A percentile compares a stretch with the other conserved stretches of the same genome.
Evolutionary conservation across 495 filamentous ascomycete genomes (phyloP).

Genomic region (Evansstolkia leycettana): DNA sequence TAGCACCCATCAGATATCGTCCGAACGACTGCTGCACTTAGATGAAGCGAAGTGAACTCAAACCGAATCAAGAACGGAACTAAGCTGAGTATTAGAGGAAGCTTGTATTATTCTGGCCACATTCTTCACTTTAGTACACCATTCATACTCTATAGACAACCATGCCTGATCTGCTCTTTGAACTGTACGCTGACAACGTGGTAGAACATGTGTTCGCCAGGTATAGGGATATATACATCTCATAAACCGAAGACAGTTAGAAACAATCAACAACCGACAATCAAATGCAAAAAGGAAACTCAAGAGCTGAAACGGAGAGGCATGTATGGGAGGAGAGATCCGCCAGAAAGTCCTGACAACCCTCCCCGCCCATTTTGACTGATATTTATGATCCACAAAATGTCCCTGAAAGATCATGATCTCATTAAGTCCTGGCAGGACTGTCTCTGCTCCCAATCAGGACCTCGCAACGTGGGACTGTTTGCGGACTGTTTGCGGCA

Average conservation of each 20-base stretch:
- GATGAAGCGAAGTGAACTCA: no score
- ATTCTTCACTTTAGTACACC: conserved; percentile 20
- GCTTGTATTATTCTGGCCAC: conserved; percentile 17
- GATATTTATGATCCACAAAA: not conserved
- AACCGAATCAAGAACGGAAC: no score
- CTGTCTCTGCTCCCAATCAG: no score
- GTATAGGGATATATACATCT: conserved; percentile 25
- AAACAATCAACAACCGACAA: conserved; percentile 4
- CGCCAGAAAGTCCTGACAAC: no score
- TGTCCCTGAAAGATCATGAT: not conserved
- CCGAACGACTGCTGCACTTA: no score
- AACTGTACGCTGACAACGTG: conserved; percentile 12
- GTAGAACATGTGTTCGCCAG: conserved; percentile 8
- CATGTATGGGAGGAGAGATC: not conserved
- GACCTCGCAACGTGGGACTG: no score
- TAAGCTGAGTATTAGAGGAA: not conserved
- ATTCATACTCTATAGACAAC: conserved; percentile 28
- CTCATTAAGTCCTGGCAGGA: not conserved
- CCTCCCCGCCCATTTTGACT: no score
- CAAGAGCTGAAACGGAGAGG: not conserved
- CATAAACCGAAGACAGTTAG: conserved; percentile 10
- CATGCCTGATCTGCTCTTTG: conserved; percentile 22
- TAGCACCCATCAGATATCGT: no score
- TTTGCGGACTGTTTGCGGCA: no score
- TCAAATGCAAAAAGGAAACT: conserved; percentile 10